Evolutionary conservation across 768 basidiomycete genomes (phyloP), one percentile per base, ranked within the genome.

Genomic region (Phanerochaete sordida): DNA sequence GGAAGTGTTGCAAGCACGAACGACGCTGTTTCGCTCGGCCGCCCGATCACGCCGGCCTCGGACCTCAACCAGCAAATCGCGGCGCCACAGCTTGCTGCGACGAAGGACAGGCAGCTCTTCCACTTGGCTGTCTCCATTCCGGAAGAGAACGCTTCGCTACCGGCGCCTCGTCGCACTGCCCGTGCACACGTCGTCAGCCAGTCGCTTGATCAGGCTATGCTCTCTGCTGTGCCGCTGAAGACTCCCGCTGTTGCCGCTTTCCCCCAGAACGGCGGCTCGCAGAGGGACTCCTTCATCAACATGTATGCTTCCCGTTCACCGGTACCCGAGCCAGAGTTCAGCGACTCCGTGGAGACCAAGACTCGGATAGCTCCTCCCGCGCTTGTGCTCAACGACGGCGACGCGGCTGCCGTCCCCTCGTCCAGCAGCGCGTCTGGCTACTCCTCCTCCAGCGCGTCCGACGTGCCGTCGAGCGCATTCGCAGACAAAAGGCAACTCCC

Each of bases 261-360:
- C 28, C 31, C 43, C 19, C 39, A 31, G n/a, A 62, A 55, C 21
- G 50, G 54, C 48, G 57, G 60, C 1, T 61, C 60, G 8, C 60
- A 59, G 44, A 53, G 59, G 44, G 61, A 71, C 62, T 71, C 70
- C 15, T 43, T 73, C 31, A 60, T 72, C 53, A 69, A 63, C 61
- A 69, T 72, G 70, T 72, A 70, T 61, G 57, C 66, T 24, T 69
- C 66, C 7, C 63, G 62, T 13, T 46, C 65, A 2, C 56, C 70
- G 0, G 55, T 60, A 9, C 15, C 47, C 11, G 31, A 23, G 11
- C 43, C 44, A n/a, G 23, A 9, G 15, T n/a, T 5, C 30, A 16
- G 26, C 16, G 6, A 12, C 27, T 15, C 43, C 2, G 49, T 43
- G 8, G 55, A 54, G 12, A 58, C 63, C 50, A 54, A 61, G 15